A percentile compares a stretch with the other conserved stretches of the same genome.
Evolutionary conservation across 176 grass and related monocot species (phyloP).

Genomic region (Cenchrus americanus): DNA sequence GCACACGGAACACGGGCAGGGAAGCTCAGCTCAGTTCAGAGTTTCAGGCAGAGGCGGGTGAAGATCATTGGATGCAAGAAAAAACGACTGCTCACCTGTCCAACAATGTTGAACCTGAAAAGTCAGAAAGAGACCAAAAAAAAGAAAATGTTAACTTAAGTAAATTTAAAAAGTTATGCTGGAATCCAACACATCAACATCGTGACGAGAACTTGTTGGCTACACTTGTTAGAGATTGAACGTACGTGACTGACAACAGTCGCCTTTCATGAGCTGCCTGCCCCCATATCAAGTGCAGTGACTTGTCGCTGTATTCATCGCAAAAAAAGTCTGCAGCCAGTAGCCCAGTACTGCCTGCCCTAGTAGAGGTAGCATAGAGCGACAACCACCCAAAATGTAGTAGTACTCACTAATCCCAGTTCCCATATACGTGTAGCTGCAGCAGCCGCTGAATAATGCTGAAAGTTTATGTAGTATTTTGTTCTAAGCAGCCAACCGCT

Average conservation of each 20-base stretch:
- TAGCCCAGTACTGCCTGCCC: too few relatives aligned
- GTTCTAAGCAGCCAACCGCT: not conserved
- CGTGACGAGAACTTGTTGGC: not conserved
- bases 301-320: not conserved
- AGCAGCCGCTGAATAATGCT: not conserved
- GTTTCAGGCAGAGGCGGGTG: not conserved
- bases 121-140: not conserved
- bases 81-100: constrained; percentile 64
- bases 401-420: too few relatives aligned
- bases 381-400: not conserved
- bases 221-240: not conserved
- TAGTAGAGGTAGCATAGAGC: too few relatives aligned
- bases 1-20: constrained; percentile 13
- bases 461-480: not conserved
- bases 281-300: not conserved
- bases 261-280: not conserved
- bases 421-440: too few relatives aligned
- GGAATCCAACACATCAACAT: not conserved
- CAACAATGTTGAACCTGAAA: constrained; percentile 98
- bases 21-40: not conserved
- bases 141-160: not conserved
- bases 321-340: not conserved
- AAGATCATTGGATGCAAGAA: not conserved
- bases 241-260: not conserved
- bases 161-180: not conserved